Evolutionary conservation across 148 eudicot species (phyloP).

Genomic region (Pouteria glomerata): DNA sequence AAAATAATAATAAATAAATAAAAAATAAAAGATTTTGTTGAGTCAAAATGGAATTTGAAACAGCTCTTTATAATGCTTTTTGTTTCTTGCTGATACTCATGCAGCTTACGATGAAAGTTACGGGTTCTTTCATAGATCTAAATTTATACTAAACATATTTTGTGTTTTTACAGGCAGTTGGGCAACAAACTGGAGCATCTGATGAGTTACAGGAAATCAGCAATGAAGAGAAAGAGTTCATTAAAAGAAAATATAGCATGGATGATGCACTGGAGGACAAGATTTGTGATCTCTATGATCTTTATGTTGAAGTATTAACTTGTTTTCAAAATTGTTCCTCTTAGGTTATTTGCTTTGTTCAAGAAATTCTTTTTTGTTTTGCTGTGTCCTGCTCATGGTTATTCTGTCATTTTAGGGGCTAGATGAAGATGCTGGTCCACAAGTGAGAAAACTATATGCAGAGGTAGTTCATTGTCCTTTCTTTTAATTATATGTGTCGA

Average conservation of each 20-base stretch:
- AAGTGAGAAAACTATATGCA: slow-evolving; percentile 64
- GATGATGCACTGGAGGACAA: slow-evolving; percentile 69
- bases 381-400: slow-evolving; percentile 10
- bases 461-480: slow-evolving; percentile 41
- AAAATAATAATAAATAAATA: not conserved
- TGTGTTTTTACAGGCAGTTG: slow-evolving; percentile 35
- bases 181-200: slow-evolving; percentile 47
- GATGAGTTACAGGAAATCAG: slow-evolving; percentile 56
- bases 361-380: not conserved
- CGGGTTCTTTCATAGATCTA: no score
- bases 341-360: not conserved
- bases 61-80: no score
- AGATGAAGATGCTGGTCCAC: slow-evolving; percentile 81
- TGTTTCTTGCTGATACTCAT: not conserved
- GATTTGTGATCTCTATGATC: slow-evolving; percentile 82
- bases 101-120: not conserved
- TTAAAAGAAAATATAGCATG: slow-evolving; percentile 46
- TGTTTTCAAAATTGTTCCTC: not conserved
- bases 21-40: not conserved
- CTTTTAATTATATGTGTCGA: not conserved
- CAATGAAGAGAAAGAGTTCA: slow-evolving; percentile 35
- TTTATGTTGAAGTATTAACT: slow-evolving; percentile 57
- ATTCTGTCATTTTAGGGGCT: slow-evolving; percentile 45
- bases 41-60: no score
- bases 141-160: not conserved